Conservation (phyloP, 2,329 filamentous ascomycete species). For the Aureobasidium sp. region DNA sequence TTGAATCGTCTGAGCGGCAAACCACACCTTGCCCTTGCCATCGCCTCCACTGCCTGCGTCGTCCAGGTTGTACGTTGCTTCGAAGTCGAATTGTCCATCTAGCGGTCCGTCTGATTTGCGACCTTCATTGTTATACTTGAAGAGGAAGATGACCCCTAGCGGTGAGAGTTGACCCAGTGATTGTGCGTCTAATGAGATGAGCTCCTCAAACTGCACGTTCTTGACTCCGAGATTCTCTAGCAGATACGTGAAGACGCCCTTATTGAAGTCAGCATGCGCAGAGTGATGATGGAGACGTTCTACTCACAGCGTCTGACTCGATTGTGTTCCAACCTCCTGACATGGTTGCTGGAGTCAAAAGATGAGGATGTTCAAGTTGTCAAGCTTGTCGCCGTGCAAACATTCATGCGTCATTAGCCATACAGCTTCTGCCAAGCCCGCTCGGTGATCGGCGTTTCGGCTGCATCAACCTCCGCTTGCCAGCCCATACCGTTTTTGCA, state of each 20-base stretch:
- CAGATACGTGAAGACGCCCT: slow-evolving; percentile 96
- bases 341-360: slow-evolving; percentile 19
- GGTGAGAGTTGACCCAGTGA: slow-evolving; percentile 55
- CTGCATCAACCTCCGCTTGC: not conserved
- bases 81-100: slow-evolving; percentile 75
- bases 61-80: slow-evolving; percentile 45
- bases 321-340: slow-evolving; percentile 90
- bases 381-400: slow-evolving; percentile 5
- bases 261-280: slow-evolving; percentile 3
- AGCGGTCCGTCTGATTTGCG: slow-evolving; percentile 58
- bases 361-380: not conserved
- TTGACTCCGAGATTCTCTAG: slow-evolving; percentile 88
- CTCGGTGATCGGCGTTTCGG: slow-evolving; percentile 1
- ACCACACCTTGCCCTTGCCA: slow-evolving; percentile 56
- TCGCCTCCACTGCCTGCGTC: slow-evolving; percentile 36
- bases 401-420: slow-evolving; percentile 8
- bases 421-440: not conserved
- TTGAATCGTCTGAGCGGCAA: slow-evolving; percentile 94
- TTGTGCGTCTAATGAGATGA: slow-evolving; percentile 78
- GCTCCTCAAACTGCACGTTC: slow-evolving; percentile 93
- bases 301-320: slow-evolving; percentile 83
- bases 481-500: not conserved
- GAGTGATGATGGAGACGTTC: not conserved
- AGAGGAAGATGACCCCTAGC: slow-evolving; percentile 89
- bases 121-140: slow-evolving; percentile 81